Evolutionary conservation across 257 asterid genomes (phyloP), one percentile per base, ranked within the genome.

Genomic region (Jacaranda mimosifolia): DNA sequence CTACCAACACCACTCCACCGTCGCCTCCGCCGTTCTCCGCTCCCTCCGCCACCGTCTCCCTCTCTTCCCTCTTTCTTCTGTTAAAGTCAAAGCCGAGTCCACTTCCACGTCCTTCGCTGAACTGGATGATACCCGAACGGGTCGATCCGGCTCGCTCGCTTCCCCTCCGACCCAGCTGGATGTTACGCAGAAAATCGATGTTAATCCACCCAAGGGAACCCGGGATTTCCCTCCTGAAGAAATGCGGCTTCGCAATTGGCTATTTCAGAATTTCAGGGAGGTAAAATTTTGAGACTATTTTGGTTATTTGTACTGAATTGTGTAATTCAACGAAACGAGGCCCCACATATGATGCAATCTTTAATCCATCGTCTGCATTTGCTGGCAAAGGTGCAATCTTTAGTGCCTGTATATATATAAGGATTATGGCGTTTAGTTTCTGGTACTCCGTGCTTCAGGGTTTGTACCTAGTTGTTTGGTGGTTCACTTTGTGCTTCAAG

Each of bases 181-280:
- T 38, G 69, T 35, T 46, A 8, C 66, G 17, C 89, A 85, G 84
- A 91, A 81, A 90, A 93, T 95, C 66, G 99, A 95, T 42, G 97
- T 93, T 15, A 95, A 95, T 83, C 99, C 99, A 5, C 98, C 99
- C 10, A 95, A 91, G 84, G 99, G 99, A 15, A 95, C 99, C 7
- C 87, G 98, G 15, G 99, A 95, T 85, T 95, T 95, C 46, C 97
- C 97, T 6, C 99, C 99, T 0, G 98, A 95, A 70, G 99, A 95
- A 51, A 93, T 95, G 99, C 91, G 99, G 70, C 94, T 93, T n/a
- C 91, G 98, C 77, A 91, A 26, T 79, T 95, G 99, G 99, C 92
- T 93, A 26, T 93, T 95, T 81, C 86, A 86, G 62, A 82, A 93
- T 82, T 95, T 93, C 85, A 92, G 92, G 80, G 93, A 93, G 93